Conservation (phyloP, 2,329 filamentous ascomycete species). For the Cercospora beticola region DNA sequence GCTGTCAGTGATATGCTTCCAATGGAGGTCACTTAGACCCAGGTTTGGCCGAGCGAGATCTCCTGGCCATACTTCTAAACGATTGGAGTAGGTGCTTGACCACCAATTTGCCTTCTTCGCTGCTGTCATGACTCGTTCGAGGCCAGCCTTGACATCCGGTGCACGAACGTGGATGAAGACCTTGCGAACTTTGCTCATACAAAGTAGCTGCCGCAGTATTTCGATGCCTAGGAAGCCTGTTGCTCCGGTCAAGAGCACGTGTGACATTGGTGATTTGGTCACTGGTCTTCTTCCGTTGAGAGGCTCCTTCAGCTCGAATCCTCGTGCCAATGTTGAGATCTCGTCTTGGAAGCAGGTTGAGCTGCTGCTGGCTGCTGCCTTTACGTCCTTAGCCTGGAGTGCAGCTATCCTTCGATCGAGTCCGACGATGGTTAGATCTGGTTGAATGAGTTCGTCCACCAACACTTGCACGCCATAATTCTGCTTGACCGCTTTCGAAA, state of each 20-base stretch:
- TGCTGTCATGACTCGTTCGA: background rate
- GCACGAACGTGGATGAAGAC: background rate
- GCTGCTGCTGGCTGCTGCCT: background rate
- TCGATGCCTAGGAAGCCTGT: background rate
- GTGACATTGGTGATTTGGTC: background rate
- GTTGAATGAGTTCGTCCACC: background rate
- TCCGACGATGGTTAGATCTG: background rate
- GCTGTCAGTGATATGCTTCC: background rate
- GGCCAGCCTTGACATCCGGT: background rate
- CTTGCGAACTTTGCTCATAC: background rate
- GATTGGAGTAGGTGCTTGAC: background rate
- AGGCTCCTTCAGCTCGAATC: background rate
- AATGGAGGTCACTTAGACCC: background rate
- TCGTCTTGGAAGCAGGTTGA: background rate
- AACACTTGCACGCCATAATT: background rate
- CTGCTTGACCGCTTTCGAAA: background rate
- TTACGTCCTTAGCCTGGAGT: background rate
- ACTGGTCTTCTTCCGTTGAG: background rate
- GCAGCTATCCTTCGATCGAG: background rate
- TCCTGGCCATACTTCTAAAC: background rate
- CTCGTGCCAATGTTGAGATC: background rate
- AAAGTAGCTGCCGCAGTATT: background rate
- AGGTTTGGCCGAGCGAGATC: background rate
- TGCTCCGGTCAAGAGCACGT: background rate
- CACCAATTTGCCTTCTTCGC: background rate